Evolutionary conservation across 352 stramenopile genomes (phyloP).

Genomic region (Pythium pyrilobum): DNA sequence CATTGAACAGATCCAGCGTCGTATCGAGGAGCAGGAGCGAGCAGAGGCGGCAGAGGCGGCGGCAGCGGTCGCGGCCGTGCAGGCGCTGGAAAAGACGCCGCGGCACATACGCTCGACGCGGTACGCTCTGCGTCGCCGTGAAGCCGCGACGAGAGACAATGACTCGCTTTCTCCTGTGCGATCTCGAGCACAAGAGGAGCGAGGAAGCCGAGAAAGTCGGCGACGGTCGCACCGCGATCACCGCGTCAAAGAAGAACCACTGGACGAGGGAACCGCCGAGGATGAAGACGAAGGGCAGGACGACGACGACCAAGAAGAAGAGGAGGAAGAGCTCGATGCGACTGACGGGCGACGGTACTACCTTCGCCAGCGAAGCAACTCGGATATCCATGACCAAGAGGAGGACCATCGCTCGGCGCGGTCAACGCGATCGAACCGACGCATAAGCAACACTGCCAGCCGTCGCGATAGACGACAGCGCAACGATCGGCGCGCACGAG

Average conservation of each 20-base stretch:
- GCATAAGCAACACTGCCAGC: not conserved
- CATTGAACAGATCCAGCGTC: conserved; percentile 50
- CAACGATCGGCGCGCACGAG: conserved; percentile 2
- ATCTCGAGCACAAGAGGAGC: conserved; percentile 15
- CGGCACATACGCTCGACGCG: conserved; percentile 28
- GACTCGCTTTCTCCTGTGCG: conserved; percentile 10
- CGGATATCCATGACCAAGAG: conserved; percentile 20
- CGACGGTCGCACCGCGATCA: not conserved
- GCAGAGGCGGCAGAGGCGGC: conserved; percentile 24
- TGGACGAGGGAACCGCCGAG: conserved; percentile 13
- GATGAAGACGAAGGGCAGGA: conserved; percentile 25
- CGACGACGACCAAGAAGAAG: conserved; percentile 23
- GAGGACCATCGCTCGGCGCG: not conserved
- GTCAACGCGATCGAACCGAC: not conserved
- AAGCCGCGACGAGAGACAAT: conserved; percentile 3
- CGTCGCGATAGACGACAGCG: not conserved
- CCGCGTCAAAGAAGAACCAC: conserved; percentile 3
- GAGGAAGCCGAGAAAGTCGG: conserved; percentile 18
- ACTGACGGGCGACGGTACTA: conserved; percentile 29
- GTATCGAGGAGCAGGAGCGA: conserved; percentile 42
- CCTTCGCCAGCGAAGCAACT: conserved; percentile 29
- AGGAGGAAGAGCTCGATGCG: conserved; percentile 19
- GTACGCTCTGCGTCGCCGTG: conserved; percentile 56
- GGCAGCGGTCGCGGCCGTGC: conserved; percentile 12
- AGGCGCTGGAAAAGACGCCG: conserved; percentile 9